Evolutionary conservation across 768 basidiomycete species (phyloP).

Genomic region (Mycena vitilis): DNA sequence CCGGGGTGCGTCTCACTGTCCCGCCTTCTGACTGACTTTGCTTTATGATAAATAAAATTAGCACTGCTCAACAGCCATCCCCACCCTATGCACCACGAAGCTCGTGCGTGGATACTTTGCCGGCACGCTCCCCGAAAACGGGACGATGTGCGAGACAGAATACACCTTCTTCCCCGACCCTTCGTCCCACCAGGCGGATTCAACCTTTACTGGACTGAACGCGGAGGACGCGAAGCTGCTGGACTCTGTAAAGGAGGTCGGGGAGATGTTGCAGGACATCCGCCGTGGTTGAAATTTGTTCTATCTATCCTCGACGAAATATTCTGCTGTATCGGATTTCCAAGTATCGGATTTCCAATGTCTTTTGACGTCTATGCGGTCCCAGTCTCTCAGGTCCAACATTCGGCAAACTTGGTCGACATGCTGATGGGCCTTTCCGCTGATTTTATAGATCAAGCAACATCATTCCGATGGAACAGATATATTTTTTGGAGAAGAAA

Average conservation of each 20-base stretch:
- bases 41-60: neutral
- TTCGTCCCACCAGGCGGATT: neutral
- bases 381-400: too few relatives aligned
- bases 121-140: slow-evolving; percentile 29
- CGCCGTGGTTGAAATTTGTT: neutral
- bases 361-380: too few relatives aligned
- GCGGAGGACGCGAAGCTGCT: slow-evolving; percentile 23
- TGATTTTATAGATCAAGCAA: too few relatives aligned
- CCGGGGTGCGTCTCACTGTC: slow-evolving; percentile 28
- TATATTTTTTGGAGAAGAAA: too few relatives aligned
- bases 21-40: too few relatives aligned
- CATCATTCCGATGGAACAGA: too few relatives aligned
- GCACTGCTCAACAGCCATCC: slow-evolving; percentile 29
- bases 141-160: slow-evolving; percentile 27
- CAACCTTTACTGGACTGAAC: neutral
- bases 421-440: too few relatives aligned
- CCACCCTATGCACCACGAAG: slow-evolving; percentile 29
- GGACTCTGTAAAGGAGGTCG: slow-evolving; percentile 17
- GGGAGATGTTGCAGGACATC: slow-evolving; percentile 18
- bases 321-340: too few relatives aligned
- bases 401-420: too few relatives aligned
- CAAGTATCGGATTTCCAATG: too few relatives aligned
- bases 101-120: slow-evolving; percentile 32
- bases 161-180: slow-evolving; percentile 30
- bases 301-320: neutral